Conservation (phyloP, 495 filamentous ascomycete species). For the Oleoguttula mirabilis region DNA sequence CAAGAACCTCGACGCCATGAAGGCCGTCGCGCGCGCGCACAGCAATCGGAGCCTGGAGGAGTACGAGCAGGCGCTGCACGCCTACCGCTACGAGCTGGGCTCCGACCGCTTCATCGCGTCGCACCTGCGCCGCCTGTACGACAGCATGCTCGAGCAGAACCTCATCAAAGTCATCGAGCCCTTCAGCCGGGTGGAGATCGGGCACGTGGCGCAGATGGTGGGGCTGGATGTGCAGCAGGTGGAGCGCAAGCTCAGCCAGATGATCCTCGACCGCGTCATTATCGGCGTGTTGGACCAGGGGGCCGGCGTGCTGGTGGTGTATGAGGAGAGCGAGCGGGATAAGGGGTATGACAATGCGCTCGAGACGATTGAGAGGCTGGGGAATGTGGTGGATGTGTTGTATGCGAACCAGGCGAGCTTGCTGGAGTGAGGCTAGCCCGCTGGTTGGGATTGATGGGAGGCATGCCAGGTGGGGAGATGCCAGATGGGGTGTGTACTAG, state of each 20-base stretch:
- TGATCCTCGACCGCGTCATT: slow-evolving; percentile 98
- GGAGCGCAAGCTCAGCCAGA: slow-evolving; percentile 93
- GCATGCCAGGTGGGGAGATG: too few species aligned
- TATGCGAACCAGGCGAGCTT: slow-evolving; percentile 95
- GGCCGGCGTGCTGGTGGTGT: slow-evolving; percentile 92
- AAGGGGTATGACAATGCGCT: slow-evolving; percentile 88
- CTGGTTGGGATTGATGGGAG: too few species aligned
- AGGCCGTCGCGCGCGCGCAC: slow-evolving; percentile 90
- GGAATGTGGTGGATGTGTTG: slow-evolving; percentile 91
- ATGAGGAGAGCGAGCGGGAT: slow-evolving; percentile 85
- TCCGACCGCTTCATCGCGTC: slow-evolving; percentile 89
- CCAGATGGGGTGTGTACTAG: too few species aligned
- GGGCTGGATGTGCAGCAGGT: slow-evolving; percentile 93
- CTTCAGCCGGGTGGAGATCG: slow-evolving; percentile 91
- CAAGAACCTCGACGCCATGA: slow-evolving; percentile 93
- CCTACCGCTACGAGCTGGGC: slow-evolving; percentile 83
- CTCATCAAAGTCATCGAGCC: slow-evolving; percentile 98
- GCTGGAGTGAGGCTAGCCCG: slow-evolving; percentile 81
- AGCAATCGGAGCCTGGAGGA: slow-evolving; percentile 88
- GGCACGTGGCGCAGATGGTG: slow-evolving; percentile 92
- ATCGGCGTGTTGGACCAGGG: slow-evolving; percentile 95
- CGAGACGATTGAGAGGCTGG: slow-evolving; percentile 91
- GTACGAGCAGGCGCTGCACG: slow-evolving; percentile 81
- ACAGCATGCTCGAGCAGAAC: slow-evolving; percentile 98
- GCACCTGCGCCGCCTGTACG: slow-evolving; percentile 86